Evolutionary conservation across 2,329 filamentous ascomycete species (phyloP), one percentile per base, ranked within the genome.

Genomic region (Septoria linicola): DNA sequence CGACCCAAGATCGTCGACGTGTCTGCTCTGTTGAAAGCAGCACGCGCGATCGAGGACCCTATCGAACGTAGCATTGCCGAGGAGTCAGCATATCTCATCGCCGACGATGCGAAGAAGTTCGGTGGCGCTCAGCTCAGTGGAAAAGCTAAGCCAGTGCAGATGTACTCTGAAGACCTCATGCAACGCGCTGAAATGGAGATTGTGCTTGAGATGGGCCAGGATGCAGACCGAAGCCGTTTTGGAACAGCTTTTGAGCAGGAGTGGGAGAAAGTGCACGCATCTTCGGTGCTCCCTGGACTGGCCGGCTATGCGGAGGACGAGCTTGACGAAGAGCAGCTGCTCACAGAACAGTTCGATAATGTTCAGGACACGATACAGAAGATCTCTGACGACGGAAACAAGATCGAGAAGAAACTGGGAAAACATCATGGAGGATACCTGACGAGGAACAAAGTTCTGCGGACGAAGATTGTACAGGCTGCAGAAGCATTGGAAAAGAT

Each of bases 341-440:
- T 92, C 75, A 78, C 79, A 25, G 75, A 82, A 60, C 83, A 88
- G 2, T 93, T 96, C 59, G 84, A 93, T 57, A 79, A 78, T 39
- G 80, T 90, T 1, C 87, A 93, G 70, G 81, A 88, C 40, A 77
- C 80, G 6, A 87, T 96, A 56, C 79, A 88, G 61, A 75, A 80
- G 2, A 83, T 84, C 0, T 93, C 91, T 2, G 85, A 92, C 61
- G 80, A 85, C 51, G 88, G 88, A 47, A 89, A 89, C 66, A 95
- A 92, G 70, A 76, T 95, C 1, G 91, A 97, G 72, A 96, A 96
- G 80, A 96, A 93, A 72, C 80, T 99, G n/a, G 78, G 79, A 0
- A 77, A 95, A 47, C 85, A 93, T 63, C 82, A 95, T 2, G 91
- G 91, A 19, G 93, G 93, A 11, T 99, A 99, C 72, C 85, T 91